Conservation (phyloP, 805 yeast species). For the Lipomyces starkeyi region DNA sequence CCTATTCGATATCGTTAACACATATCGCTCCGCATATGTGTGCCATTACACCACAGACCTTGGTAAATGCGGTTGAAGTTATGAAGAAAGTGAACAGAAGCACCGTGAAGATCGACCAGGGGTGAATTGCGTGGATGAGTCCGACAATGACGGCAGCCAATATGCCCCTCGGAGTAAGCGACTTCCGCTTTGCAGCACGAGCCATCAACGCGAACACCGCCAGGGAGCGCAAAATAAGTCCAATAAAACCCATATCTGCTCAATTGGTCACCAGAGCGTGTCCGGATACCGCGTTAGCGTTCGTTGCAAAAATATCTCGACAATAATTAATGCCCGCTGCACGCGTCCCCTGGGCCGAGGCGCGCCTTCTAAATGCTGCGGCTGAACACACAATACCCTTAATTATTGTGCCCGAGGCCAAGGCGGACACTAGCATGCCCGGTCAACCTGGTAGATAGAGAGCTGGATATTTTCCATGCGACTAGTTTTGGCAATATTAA, state of each 20-base stretch:
- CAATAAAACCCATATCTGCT: constrained; percentile 11
- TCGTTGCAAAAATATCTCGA: not conserved
- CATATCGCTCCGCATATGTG: not conserved
- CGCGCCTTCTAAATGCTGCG: not conserved
- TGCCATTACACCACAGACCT: constrained; percentile 31
- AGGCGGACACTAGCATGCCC: not conserved
- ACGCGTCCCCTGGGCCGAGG: not conserved
- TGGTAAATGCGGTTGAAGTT: constrained; percentile 51
- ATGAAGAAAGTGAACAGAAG: constrained; percentile 49
- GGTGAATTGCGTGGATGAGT: constrained; percentile 50
- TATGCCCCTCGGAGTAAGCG: constrained; percentile 50
- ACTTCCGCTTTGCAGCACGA: constrained; percentile 47
- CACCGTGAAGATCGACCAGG: constrained; percentile 46
- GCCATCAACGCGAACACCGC: constrained; percentile 27
- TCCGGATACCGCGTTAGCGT: not conserved
- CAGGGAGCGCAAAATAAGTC: constrained; percentile 9
- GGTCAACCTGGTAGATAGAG: no score
- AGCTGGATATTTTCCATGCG: not conserved
- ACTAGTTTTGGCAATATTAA: not conserved
- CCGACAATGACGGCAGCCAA: constrained; percentile 50
- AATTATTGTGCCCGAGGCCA: not conserved
- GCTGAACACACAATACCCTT: not conserved
- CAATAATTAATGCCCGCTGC: not conserved
- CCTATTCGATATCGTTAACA: constrained; percentile 17
- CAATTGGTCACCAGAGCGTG: not conserved